Evolutionary conservation across 352 stramenopile species (phyloP), one percentile per base, ranked within the genome.

Genomic region (Phytophthora sp.): DNA sequence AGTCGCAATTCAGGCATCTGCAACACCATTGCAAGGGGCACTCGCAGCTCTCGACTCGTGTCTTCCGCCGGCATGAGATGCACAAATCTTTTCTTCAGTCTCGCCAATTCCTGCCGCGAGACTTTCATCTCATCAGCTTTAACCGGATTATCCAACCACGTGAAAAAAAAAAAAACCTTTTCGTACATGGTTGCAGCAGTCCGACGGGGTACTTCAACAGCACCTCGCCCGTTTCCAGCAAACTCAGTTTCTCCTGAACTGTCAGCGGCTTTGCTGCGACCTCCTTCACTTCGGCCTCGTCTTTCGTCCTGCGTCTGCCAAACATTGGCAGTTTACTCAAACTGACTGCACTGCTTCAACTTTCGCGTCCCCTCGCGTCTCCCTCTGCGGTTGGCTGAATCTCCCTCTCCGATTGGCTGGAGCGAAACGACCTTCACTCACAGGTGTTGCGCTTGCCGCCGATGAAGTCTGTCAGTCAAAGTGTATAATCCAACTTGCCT

Each of bases 11-110:
- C 77, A 2, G 77, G 77, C 52, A 81, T 84, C 7, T 56, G 41
- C 15, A 77, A 5, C 7, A 75, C 15, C n/a, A 23, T n/a, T 0
- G 27, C 7, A 2, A 72, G 30, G 7, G 62, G 18, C 6, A 73
- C 12, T 1, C 12, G 17, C 5, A 76, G n/a, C 0, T 64, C 52
- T 18, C 20, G 42, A 57, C 32, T 58, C 24, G 21, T 13, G 8
- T 61, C 48, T 21, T 71, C 57, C 4, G 35, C 2, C n/a, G 51
- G 56, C 6, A 81, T 45, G 35, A 82, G 9, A 7, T 57, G 59
- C 30, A 66, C 62, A 43, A 87, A 87, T 3, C 74, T 64, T 45
- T 62, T 69, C 58, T 82, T 84, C 34, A 87, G 49, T 1, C 69
- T 48, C 1, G 13, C 54, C 15, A 87, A 43, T n/a, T 82, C 77